A percentile compares a stretch with the other conserved stretches of the same genome.
These are phyloP conservation scores for Magnusiomyces tetraspermus DNA, from an alignment of 1,139 yeast species.

Conservation along the genomic window DNA sequence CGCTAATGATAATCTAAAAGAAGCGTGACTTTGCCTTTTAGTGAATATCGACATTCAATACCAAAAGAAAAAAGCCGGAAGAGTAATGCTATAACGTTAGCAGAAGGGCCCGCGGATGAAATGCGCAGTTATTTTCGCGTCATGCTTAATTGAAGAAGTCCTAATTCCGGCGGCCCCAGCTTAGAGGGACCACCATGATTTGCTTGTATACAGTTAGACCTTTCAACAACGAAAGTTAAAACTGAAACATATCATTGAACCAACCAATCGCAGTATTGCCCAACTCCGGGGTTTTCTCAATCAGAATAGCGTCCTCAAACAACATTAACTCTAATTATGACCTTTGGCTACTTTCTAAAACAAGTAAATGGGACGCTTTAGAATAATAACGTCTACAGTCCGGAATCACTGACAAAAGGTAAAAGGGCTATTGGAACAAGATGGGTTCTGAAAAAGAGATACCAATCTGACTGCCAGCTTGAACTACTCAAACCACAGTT, in stretches of 20 bases:
- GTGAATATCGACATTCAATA: not conserved
- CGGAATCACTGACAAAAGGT: not conserved
- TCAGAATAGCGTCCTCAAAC: not conserved
- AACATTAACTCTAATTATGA: not conserved
- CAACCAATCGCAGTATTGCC: not conserved
- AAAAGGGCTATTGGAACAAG: not conserved
- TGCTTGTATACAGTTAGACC: no score
- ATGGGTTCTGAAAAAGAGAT: slow-evolving; percentile 12
- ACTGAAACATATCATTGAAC: not conserved
- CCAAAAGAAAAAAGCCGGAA: not conserved
- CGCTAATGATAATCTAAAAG: not conserved
- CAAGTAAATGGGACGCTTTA: not conserved
- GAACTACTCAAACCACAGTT: slow-evolving; percentile 14
- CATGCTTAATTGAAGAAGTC: not conserved
- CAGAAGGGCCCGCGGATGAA: not conserved
- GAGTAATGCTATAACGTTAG: not conserved
- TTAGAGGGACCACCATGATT: not conserved
- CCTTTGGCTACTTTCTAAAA: not conserved
- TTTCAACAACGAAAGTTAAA: not conserved
- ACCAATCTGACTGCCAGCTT: slow-evolving; percentile 6
- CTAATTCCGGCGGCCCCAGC: not conserved
- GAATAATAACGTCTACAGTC: not conserved
- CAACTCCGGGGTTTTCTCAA: not conserved
- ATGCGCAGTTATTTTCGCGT: not conserved
- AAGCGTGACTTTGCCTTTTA: no score